Evolutionary conservation across 805 yeast species (phyloP), one percentile per base, ranked within the genome.

Genomic region (Starmerella geochares): DNA sequence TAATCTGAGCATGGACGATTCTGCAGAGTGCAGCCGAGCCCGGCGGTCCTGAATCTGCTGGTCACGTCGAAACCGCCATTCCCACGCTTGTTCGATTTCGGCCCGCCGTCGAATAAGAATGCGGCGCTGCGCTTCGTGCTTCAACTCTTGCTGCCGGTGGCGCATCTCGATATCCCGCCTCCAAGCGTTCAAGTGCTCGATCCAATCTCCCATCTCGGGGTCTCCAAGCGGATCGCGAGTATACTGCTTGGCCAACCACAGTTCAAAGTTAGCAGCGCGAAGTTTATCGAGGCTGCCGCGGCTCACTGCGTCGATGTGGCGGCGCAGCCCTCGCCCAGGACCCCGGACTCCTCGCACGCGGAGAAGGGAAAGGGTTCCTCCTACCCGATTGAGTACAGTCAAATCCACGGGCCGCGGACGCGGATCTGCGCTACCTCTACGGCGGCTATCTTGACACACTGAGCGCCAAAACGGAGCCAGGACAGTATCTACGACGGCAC

Each of bases 81-180:
- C 48, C 58, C 53, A 51, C 16, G 36, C 21, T 11, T 38, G 41
- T 25, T 56, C 52, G 25, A 52, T 32, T 40, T 48, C 50, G 14
- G 27, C 51, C 3, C 49, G 46, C 4, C 59, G 48, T 7, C 53
- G 42, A n/a, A 39, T 11, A 32, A 53, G 47, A 14, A 58, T 51
- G 17, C 59, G 54, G 19, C 59, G 50, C 27, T 50, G 57, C 17
- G 56, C 56, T 31, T 58, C 59, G 19, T 50, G 46, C 17, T 40
- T 43, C 13, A 29, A 11, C 10, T 11, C 39, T 13, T 32, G 32
- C 20, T 49, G 28, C 9, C 25, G 9, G 28, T 7, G 40, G n/a
- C 36, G 42, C 28, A 2, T 20, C 31, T 27, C 11, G 9, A 47
- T 32, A 10, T 17, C 20, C n/a, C 31, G 31, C 27, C 13, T 13